Conservation (phyloP, 441 rosid genomes). For the Biscutella auriculata region DNA sequence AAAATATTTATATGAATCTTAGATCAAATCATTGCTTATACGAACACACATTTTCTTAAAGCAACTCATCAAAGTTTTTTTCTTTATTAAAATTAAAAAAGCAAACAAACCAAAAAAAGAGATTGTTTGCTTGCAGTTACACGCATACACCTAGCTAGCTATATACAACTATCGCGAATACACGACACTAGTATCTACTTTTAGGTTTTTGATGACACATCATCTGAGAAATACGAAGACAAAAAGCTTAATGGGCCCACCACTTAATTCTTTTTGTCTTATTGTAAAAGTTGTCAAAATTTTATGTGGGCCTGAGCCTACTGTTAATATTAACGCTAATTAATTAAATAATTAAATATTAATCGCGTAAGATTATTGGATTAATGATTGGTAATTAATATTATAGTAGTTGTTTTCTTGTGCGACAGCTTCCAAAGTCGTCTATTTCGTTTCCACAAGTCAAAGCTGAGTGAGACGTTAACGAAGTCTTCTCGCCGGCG, state of each 20-base stretch:
- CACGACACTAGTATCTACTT: slow-evolving; percentile 3
- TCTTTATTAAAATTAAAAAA: too few species aligned
- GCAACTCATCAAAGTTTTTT: too few species aligned
- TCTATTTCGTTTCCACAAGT: slow-evolving; percentile 12
- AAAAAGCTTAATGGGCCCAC: slow-evolving; percentile 3
- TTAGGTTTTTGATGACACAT: slow-evolving; percentile 5
- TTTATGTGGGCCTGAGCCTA: slow-evolving; percentile 19
- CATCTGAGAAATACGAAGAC: background rate
- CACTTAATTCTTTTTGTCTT: slow-evolving; percentile 9
- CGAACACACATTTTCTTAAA: background rate
- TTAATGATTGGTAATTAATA: slow-evolving; percentile 10
- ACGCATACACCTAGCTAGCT: slow-evolving; percentile 13
- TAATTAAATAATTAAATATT: background rate
- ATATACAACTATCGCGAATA: too few species aligned
- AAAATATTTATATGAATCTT: background rate
- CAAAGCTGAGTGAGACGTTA: slow-evolving; percentile 18
- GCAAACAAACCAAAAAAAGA: too few species aligned
- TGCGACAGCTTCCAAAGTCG: slow-evolving; percentile 9
- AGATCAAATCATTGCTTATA: background rate
- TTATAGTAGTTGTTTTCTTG: slow-evolving; percentile 1
- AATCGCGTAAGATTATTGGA: background rate
- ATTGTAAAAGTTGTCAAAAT: background rate
- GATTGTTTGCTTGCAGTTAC: slow-evolving; percentile 5
- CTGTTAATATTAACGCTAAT: background rate
- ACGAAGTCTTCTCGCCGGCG: slow-evolving; percentile 16